Base-by-base conservation (phyloP, 371 early-diverging fungal species). In the Blakeslea trispora region DNA sequence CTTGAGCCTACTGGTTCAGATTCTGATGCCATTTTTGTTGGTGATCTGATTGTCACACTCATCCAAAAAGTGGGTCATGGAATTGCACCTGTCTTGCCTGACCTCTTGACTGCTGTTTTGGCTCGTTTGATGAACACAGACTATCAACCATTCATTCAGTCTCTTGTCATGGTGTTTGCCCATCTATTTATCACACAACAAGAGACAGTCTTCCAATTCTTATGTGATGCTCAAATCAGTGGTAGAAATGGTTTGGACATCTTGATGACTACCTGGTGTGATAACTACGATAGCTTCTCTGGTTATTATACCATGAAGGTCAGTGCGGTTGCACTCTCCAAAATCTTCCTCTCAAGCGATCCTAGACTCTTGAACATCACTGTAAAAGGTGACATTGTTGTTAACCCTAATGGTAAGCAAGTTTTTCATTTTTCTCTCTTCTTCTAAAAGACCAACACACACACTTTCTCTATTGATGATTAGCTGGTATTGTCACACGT, bases 91-190 rank as follows among this genome's bases (percentile, higher is more conserved):
- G 82, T 90, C 15, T 70, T 94, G 40, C 89, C 92, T 7, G 81
- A 87, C n/a, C 81, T 96, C 32, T 74, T 95, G 48, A 80, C 81
- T 34, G 91, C 92, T 1, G 87, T 93, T 1, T 77, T 88, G 0
- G 61, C 61, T 7, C 85, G 92, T 10, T 73, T 95, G 28, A 81
- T 81, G 13, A 80, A 81, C 8, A 89, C 95, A 0, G 77, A 82
- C 63, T 86, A 83, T 17, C 79, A 92, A 0, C 82, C 90, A 3
- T 91, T 93, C 41, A 86, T 90, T 57, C 88, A 91, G 77, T 90
- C 93, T n/a, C 74, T 95, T n/a, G 81, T 95, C 5, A 74, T 91
- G 67, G 87, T 93, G 13, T 91, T 94, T 69, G 92, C 92, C 35
- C 93, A 94, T 47, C 75, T 96, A 48, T 77, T 91, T 40, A 77